phyloP scores from a whole-genome alignment of 768 basidiomycete genomes.

The Inosperma sp. region DNA sequence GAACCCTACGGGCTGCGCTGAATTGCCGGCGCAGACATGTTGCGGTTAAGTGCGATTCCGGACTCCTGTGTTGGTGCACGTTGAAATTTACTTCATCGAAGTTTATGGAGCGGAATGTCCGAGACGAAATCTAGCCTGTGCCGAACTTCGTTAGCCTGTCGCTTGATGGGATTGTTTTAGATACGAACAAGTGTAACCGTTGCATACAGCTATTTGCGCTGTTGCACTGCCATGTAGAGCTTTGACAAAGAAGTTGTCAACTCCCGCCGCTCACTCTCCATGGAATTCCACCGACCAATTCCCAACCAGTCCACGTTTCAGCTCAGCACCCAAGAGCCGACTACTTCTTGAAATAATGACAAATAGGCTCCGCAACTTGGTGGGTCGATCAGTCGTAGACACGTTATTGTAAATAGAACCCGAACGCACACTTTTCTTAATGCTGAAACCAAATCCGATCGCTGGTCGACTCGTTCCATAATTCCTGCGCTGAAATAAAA shows the following conservation, averaged over 20 bases:
- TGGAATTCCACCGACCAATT: too few species aligned
- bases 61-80: constrained; percentile 16
- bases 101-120: constrained; percentile 65
- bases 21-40: constrained; percentile 24
- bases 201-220: too few species aligned
- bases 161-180: too few species aligned
- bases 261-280: too few species aligned
- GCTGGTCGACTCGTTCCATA: constrained; percentile 74
- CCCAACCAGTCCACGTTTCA: too few species aligned
- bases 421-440: constrained; percentile 76
- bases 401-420: constrained; percentile 93
- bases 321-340: too few species aligned
- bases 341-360: constrained; percentile 87
- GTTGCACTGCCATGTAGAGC: too few species aligned
- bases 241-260: too few species aligned
- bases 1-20: constrained; percentile 25
- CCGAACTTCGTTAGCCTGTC: too few species aligned
- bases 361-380: constrained; percentile 87
- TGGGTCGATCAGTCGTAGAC: constrained; percentile 85
- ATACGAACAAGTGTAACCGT: too few species aligned
- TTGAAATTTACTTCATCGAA: constrained; percentile 44
- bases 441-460: constrained; percentile 66
- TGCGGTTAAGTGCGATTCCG: constrained; percentile 22
- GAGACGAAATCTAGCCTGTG: too few species aligned
- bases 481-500: constrained; percentile 52